phyloP scores from a whole-genome alignment of 192 early-diverging fungal species.

The Coemansia sp. region DNA sequence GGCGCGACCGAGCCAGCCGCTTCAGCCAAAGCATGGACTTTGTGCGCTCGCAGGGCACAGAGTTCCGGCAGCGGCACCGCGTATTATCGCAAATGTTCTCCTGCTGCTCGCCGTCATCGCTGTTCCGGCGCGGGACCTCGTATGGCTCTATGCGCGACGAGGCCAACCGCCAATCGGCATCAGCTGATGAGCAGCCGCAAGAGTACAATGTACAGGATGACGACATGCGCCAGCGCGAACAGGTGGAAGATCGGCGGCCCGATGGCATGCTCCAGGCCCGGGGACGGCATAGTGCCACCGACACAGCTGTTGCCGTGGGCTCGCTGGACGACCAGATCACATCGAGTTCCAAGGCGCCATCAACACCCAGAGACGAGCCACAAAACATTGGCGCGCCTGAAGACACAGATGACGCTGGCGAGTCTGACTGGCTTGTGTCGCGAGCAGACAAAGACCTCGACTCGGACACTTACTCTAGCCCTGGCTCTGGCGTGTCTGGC shows the following conservation, averaged over 20 bases:
- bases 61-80: constrained; percentile 23
- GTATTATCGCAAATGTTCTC: constrained; percentile 39
- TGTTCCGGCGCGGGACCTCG: constrained; percentile 45
- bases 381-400: constrained; percentile 13
- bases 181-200: constrained; percentile 3
- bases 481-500: constrained; percentile 24
- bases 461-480: constrained; percentile 23
- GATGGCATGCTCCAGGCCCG: constrained; percentile 1
- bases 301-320: constrained; percentile 42
- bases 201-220: constrained; percentile 6
- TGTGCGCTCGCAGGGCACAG: constrained; percentile 32
- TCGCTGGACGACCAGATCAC: constrained; percentile 32
- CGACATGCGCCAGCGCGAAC: constrained; percentile 2
- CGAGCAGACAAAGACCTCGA: constrained; percentile 13
- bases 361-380: constrained; percentile 14
- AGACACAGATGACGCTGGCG: constrained; percentile 19
- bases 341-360: constrained; percentile 25
- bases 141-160: constrained; percentile 49
- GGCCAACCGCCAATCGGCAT: constrained; percentile 7
- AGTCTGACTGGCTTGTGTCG: constrained; percentile 43
- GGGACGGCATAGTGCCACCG: constrained; percentile 18
- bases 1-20: constrained; percentile 26
- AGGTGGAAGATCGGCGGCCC: not conserved
- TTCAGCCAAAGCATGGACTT: constrained; percentile 51
- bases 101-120: constrained; percentile 48